Evolutionary conservation across 192 early-diverging fungal genomes (phyloP).

Genomic region (Phlyctochytrium planicorne): DNA sequence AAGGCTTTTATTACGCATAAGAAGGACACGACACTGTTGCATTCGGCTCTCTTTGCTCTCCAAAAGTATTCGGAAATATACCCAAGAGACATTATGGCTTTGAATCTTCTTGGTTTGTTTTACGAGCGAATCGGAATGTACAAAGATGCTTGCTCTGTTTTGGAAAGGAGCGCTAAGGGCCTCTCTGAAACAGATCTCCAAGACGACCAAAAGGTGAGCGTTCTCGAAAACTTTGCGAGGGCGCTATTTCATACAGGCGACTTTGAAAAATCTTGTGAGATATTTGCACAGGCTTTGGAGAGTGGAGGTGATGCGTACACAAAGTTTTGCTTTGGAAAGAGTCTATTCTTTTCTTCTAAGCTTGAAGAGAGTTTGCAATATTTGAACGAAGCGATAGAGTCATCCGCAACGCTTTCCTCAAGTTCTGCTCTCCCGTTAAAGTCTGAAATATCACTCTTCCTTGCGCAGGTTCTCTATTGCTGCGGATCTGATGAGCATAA

Average conservation of each 20-base stretch:
- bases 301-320: background rate
- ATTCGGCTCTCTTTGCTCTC: too few species aligned
- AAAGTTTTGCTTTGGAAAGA: background rate
- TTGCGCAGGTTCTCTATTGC: background rate
- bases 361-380: background rate
- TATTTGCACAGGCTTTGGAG: background rate
- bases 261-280: background rate
- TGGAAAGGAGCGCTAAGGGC: too few species aligned
- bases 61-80: background rate
- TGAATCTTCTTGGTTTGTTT: background rate
- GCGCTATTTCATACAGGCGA: background rate
- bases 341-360: background rate
- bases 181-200: too few species aligned
- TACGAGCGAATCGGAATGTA: background rate
- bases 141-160: too few species aligned
- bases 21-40: too few species aligned
- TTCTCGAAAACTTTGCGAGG: background rate
- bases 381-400: background rate
- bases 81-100: background rate
- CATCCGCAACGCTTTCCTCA: background rate
- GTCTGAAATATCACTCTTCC: background rate
- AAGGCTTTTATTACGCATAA: too few species aligned
- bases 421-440: background rate
- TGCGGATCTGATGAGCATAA: background rate
- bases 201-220: too few species aligned